These are phyloP conservation scores for Anthracocystis walkeri DNA, from an alignment of 1,284 basidiomycete species.

Conservation along the genomic window DNA sequence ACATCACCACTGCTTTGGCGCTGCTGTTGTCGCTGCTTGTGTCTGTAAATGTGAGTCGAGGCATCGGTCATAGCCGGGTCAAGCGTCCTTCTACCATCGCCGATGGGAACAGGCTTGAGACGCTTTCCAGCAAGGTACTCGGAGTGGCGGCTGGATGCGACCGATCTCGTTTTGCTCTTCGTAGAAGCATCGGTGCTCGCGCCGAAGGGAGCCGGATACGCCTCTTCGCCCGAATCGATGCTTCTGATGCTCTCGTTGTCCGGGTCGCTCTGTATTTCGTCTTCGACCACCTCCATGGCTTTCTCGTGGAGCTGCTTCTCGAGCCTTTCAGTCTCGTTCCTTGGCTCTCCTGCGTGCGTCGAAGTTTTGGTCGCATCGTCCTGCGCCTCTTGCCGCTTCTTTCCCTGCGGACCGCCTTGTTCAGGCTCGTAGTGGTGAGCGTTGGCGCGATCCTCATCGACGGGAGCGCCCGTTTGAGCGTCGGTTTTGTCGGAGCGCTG, in stretches of 20 bases:
- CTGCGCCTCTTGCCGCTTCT: constrained; percentile 37
- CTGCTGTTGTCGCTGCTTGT: constrained; percentile 27
- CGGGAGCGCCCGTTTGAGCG: constrained; percentile 19
- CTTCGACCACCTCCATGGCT: constrained; percentile 29
- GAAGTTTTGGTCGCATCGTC: constrained; percentile 1
- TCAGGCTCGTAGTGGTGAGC: constrained; percentile 34
- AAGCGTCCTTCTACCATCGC: constrained; percentile 20
- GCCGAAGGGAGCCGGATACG: constrained; percentile 57
- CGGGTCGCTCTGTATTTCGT: constrained; percentile 15
- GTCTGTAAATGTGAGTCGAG: constrained; percentile 24
- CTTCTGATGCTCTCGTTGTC: constrained; percentile 13
- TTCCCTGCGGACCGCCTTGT: constrained; percentile 28
- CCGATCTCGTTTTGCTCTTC: constrained; percentile 32
- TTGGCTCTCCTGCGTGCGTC: constrained; percentile 1
- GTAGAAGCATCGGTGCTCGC: neutral
- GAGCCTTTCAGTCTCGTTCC: constrained; percentile 34
- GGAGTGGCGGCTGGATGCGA: constrained; percentile 34
- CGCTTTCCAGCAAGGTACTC: constrained; percentile 38
- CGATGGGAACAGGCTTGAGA: constrained; percentile 35
- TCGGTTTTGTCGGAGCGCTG: constrained; percentile 27
- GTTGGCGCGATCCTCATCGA: constrained; percentile 19
- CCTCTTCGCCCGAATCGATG: constrained; percentile 40
- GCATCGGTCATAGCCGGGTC: constrained; percentile 46
- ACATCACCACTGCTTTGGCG: neutral
- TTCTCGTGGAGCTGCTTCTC: constrained; percentile 29